Conservation (phyloP, 306 rosid species). For the Gillenia trifoliata region DNA sequence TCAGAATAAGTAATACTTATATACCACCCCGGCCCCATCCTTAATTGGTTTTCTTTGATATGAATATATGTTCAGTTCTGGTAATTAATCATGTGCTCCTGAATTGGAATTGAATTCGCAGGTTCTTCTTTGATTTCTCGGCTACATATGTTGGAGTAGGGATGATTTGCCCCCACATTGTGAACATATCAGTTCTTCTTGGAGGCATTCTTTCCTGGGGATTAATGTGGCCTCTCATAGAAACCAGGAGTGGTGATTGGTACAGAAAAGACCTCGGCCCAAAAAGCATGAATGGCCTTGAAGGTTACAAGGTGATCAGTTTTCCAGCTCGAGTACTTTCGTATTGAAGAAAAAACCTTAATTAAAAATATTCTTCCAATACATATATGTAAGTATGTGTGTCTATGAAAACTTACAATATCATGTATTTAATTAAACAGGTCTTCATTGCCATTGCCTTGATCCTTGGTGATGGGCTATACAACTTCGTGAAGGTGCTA, state of each 20-base stretch:
- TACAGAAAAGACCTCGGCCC: slow-evolving; percentile 17
- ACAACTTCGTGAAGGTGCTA: slow-evolving; percentile 40
- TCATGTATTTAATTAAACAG: slow-evolving; percentile 5
- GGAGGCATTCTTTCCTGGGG: slow-evolving; percentile 52
- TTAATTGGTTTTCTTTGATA: neutral
- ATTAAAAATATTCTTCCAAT: no score
- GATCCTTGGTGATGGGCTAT: slow-evolving; percentile 47
- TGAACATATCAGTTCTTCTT: slow-evolving; percentile 39
- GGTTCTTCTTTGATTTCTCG: slow-evolving; percentile 49
- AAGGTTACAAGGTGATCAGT: slow-evolving; percentile 37
- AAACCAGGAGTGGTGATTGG: slow-evolving; percentile 36
- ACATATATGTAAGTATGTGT: no score
- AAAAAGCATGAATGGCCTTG: slow-evolving; percentile 31
- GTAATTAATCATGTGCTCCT: no score
- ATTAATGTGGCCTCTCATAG: slow-evolving; percentile 51
- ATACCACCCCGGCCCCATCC: neutral
- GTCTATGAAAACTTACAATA: no score
- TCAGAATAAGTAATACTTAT: slow-evolving; percentile 12
- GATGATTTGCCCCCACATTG: slow-evolving; percentile 47
- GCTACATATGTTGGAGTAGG: slow-evolving; percentile 47
- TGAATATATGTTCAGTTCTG: neutral
- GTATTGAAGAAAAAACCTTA: no score
- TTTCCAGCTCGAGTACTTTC: neutral
- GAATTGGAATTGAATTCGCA: slow-evolving; percentile 1
- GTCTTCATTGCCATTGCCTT: slow-evolving; percentile 46